A percentile compares a stretch with the other conserved stretches of the same genome.
phyloP scores from a whole-genome alignment of 2,329 filamentous ascomycete genomes.

The Neophaeococcomyces mojaviensis region DNA sequence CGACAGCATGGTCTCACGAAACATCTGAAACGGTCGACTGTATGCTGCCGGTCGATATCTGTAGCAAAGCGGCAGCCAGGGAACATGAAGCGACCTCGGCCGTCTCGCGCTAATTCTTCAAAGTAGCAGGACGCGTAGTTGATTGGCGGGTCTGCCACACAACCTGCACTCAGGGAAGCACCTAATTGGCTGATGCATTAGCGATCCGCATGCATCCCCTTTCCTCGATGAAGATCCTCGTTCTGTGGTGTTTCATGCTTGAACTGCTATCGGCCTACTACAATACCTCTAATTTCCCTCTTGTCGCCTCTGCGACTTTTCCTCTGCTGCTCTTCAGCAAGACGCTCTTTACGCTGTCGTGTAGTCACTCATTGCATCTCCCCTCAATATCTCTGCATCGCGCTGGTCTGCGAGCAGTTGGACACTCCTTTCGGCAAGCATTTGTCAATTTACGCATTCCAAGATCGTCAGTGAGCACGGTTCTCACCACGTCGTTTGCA shows the following conservation, averaged over 20 bases:
- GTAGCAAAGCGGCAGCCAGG: neutral
- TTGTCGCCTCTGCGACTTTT: neutral
- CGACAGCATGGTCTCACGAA: neutral
- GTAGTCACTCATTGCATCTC: neutral
- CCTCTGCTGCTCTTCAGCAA: neutral
- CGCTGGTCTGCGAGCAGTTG: conserved; percentile 6
- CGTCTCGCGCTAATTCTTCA: conserved; percentile 3
- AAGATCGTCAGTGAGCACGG: conserved; percentile 1
- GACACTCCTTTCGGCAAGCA: conserved; percentile 3
- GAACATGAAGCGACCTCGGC: neutral
- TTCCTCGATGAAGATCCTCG: neutral
- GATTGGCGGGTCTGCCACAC: neutral
- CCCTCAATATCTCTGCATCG: neutral
- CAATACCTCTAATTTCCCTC: conserved; percentile 1
- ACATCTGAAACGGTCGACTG: neutral
- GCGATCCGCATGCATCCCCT: neutral
- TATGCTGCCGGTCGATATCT: neutral
- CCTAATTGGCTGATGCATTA: neutral
- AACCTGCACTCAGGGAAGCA: neutral
- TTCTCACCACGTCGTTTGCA: conserved; percentile 1
- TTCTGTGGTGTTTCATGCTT: conserved; percentile 1
- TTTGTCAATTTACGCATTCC: conserved; percentile 1
- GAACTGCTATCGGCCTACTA: neutral
- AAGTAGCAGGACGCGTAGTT: neutral
- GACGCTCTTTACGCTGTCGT: conserved; percentile 1